phyloP scores from a whole-genome alignment of 140 eudicot genomes.

The Flaveria floridana region DNA sequence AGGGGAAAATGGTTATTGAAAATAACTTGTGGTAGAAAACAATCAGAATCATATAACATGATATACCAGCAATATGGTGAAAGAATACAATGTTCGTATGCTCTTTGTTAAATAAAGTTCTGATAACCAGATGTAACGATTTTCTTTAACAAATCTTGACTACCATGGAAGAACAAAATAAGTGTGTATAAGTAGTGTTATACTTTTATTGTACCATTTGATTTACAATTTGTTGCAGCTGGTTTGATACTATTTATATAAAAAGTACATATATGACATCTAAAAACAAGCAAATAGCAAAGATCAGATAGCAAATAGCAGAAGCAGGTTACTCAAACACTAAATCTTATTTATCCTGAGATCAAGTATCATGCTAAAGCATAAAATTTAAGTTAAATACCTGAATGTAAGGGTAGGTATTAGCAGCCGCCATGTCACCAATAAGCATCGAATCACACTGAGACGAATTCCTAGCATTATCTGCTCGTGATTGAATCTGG shows the following conservation, averaged over 20 bases:
- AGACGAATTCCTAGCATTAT: slow-evolving; percentile 73
- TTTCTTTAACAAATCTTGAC: neutral
- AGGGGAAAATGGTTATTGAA: neutral
- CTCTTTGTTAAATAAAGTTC: neutral
- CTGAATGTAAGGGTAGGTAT: slow-evolving; percentile 87
- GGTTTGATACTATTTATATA: neutral
- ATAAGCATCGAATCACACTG: slow-evolving; percentile 96
- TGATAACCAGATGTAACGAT: too few species aligned
- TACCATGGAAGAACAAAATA: neutral
- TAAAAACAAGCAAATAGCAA: neutral
- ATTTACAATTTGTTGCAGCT: neutral
- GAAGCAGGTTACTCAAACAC: neutral
- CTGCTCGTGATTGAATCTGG: slow-evolving; percentile 75
- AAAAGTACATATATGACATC: neutral
- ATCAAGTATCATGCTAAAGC: slow-evolving; percentile 11
- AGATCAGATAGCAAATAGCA: slow-evolving; percentile 7
- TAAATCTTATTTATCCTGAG: neutral
- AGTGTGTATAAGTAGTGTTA: neutral
- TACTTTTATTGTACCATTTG: neutral
- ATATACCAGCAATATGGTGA: too few species aligned
- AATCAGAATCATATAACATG: neutral
- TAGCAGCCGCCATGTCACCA: slow-evolving; percentile 81
- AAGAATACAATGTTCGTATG: neutral
- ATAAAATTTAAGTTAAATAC: slow-evolving; percentile 30
- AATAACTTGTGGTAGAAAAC: too few species aligned